A percentile compares a stretch with the other conserved stretches of the same genome.
Conservation (phyloP, 176 grass and related monocot genomes). For the Pharus latifolius region DNA sequence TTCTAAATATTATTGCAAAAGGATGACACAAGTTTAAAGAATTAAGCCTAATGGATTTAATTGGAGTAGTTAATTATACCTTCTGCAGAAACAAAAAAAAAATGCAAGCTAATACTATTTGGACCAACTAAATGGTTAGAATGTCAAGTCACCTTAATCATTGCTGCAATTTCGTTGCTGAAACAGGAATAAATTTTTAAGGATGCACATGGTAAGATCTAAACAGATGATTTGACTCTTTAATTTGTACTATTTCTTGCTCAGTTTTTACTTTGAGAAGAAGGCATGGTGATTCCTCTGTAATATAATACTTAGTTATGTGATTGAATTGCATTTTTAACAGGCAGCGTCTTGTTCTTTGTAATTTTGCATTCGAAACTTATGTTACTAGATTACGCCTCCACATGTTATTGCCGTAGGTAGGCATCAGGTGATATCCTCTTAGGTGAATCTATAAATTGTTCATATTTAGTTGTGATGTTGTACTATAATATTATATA, state of each 20-base stretch:
- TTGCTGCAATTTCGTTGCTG: not conserved
- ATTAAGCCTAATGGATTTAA: not conserved
- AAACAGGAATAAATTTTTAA: conserved; percentile 4
- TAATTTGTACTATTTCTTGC: not conserved
- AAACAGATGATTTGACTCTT: conserved; percentile 14
- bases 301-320: not conserved
- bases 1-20: not conserved
- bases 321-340: not conserved
- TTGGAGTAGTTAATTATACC: not conserved
- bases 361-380: not conserved
- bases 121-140: not conserved
- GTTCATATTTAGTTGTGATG: too few relatives aligned
- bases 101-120: not conserved
- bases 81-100: not conserved
- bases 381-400: too few relatives aligned
- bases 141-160: conserved; percentile 10
- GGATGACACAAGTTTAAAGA: not conserved
- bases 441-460: too few relatives aligned
- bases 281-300: not conserved
- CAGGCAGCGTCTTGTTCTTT: not conserved
- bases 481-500: too few relatives aligned
- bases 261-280: not conserved
- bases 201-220: conserved; percentile 12
- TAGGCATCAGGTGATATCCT: too few relatives aligned
- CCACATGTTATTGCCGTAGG: too few relatives aligned